These are phyloP conservation scores for Rubia peregrina DNA, from an alignment of 305 asterid species.

Conservation along the genomic window DNA sequence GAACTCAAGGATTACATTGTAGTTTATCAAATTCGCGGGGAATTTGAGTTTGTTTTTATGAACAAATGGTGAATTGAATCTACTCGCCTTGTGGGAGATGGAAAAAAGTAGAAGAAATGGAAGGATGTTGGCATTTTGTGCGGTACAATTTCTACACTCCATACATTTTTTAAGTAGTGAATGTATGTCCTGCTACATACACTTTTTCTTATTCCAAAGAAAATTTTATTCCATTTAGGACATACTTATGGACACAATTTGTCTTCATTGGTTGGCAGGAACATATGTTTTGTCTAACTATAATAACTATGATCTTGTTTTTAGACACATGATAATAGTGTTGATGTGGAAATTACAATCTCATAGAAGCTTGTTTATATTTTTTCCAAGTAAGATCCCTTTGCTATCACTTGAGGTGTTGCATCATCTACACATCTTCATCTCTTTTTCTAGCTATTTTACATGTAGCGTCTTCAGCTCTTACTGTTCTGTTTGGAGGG, in stretches of 20 bases:
- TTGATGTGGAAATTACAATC: not conserved
- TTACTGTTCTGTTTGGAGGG: conserved; percentile 81
- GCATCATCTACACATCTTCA: conserved; percentile 94
- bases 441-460: conserved; percentile 93
- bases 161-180: too few species aligned
- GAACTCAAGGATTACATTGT: too few species aligned
- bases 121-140: too few species aligned
- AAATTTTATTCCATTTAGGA: too few species aligned
- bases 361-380: conserved; percentile 2
- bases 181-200: too few species aligned
- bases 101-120: too few species aligned
- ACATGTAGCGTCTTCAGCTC: conserved; percentile 83
- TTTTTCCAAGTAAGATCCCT: conserved; percentile 68
- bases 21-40: too few species aligned
- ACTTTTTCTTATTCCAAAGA: too few species aligned
- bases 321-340: not conserved
- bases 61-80: too few species aligned
- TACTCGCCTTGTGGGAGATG: too few species aligned
- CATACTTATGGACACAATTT: not conserved
- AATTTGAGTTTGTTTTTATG: too few species aligned
- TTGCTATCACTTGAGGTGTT: conserved; percentile 75
- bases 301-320: not conserved
- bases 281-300: not conserved
- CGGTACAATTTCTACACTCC: too few species aligned
- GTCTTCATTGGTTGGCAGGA: not conserved